Conservation (phyloP, 139 green algal species). For the Tetraselmis striata region DNA sequence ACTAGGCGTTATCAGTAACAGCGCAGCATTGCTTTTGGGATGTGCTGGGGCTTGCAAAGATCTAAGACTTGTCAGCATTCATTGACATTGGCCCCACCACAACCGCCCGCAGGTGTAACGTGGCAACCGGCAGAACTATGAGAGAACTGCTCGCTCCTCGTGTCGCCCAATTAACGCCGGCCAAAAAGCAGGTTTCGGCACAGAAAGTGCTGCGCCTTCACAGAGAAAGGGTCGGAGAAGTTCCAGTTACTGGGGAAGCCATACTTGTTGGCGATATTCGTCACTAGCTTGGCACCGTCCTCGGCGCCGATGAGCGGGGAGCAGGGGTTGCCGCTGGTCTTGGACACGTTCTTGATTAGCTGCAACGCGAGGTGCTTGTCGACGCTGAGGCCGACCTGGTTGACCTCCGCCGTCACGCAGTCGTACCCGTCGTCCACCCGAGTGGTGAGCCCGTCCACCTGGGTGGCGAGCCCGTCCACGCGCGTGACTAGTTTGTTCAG, state of each 20-base stretch:
- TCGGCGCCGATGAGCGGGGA: neutral
- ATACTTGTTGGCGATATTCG: neutral
- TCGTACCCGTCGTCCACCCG: neutral
- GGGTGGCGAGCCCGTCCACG: neutral
- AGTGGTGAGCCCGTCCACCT: neutral
- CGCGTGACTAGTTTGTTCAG: no score
- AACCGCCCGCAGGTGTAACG: no score
- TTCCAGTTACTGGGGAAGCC: neutral
- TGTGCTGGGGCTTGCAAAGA: no score
- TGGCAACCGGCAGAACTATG: no score
- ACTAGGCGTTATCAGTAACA: no score
- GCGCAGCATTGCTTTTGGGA: no score
- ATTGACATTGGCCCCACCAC: no score
- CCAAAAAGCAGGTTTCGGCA: neutral
- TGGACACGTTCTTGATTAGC: neutral
- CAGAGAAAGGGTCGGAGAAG: neutral
- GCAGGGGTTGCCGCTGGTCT: neutral
- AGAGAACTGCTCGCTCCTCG: no score
- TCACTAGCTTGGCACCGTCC: neutral
- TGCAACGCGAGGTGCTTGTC: neutral
- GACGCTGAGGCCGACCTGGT: neutral
- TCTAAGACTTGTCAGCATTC: no score
- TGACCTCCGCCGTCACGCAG: neutral
- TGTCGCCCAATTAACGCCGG: neutral
- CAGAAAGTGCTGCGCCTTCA: neutral